Percentiles rank a stretch among this genome's conserved stretches.
Conservation (phyloP, 2,329 filamentous ascomycete genomes). For the Monilinia fructigena region DNA sequence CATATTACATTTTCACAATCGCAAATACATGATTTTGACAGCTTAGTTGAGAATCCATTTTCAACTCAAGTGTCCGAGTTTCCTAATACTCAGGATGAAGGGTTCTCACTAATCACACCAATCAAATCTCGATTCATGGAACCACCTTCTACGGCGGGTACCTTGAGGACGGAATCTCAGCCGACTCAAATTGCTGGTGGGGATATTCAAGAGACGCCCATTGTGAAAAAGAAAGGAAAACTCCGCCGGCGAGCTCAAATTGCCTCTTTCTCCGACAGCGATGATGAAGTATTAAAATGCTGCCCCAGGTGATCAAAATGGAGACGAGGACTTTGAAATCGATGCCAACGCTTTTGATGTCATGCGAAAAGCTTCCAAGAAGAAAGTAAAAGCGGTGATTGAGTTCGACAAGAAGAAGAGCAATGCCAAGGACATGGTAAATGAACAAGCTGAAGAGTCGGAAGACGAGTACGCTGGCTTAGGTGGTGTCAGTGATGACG, state of each 20-base stretch:
- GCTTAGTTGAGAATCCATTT: constrained; percentile 47
- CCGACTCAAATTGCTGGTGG: constrained; percentile 35
- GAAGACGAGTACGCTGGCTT: constrained; percentile 97
- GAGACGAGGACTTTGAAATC: constrained; percentile 43
- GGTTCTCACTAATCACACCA: constrained; percentile 72
- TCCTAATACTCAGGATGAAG: constrained; percentile 78
- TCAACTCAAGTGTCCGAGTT: constrained; percentile 65
- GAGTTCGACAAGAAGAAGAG: constrained; percentile 82
- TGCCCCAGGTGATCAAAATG: constrained; percentile 27
- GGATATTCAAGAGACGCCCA: constrained; percentile 60
- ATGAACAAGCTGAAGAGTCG: constrained; percentile 94
- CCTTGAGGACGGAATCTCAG: constrained; percentile 52
- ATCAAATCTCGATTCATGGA: constrained; percentile 65
- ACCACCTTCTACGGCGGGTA: constrained; percentile 67
- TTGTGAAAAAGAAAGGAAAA: constrained; percentile 60
- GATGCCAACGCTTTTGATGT: constrained; percentile 45
- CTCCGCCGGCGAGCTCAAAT: constrained; percentile 49
- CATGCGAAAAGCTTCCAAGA: constrained; percentile 66
- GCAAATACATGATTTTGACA: constrained; percentile 59
- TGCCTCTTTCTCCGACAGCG: constrained; percentile 44
- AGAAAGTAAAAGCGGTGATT: constrained; percentile 47
- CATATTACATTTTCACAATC: constrained; percentile 60
- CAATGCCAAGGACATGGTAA: constrained; percentile 79
- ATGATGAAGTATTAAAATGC: constrained; percentile 33
- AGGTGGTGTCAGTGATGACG: constrained; percentile 85